Conservation (phyloP, 352 stramenopile species). For the Phytophthora agathidicida region DNA sequence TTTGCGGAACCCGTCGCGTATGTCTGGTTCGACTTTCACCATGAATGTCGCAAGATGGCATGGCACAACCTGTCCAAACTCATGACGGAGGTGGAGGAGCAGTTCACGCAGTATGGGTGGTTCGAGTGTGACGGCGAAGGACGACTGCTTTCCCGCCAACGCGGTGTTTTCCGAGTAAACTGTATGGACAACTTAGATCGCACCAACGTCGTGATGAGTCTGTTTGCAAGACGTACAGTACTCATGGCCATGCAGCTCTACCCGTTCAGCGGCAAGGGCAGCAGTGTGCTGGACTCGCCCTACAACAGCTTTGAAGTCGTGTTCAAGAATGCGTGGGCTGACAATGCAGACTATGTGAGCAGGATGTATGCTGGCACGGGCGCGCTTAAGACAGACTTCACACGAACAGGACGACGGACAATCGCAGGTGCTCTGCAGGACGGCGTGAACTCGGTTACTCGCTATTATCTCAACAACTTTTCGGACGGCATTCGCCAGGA, state of each 20-base stretch:
- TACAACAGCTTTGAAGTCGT: slow-evolving; percentile 73
- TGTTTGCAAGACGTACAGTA: slow-evolving; percentile 87
- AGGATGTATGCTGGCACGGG: slow-evolving; percentile 94
- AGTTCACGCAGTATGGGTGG: slow-evolving; percentile 76
- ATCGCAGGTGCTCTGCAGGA: slow-evolving; percentile 92
- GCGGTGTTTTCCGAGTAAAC: slow-evolving; percentile 95
- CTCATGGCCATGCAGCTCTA: slow-evolving; percentile 87
- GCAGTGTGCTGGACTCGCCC: slow-evolving; percentile 67
- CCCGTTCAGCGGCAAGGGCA: slow-evolving; percentile 62
- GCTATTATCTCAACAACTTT: slow-evolving; percentile 98
- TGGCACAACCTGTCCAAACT: slow-evolving; percentile 93
- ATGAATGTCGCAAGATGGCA: slow-evolving; percentile 94
- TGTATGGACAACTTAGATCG: slow-evolving; percentile 99
- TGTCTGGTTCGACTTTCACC: slow-evolving; percentile 98
- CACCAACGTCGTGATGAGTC: slow-evolving; percentile 80
- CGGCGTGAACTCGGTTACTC: slow-evolving; percentile 92
- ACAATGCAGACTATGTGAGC: slow-evolving; percentile 96
- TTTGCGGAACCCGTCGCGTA: slow-evolving; percentile 61
- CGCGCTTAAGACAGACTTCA: slow-evolving; percentile 98
- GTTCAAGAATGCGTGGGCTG: slow-evolving; percentile 93
- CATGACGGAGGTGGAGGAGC: slow-evolving; percentile 84
- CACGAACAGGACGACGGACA: slow-evolving; percentile 93
- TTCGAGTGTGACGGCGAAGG: slow-evolving; percentile 54
- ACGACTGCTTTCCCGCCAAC: slow-evolving; percentile 72
- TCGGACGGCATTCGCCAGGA: slow-evolving; percentile 94